Percentiles rank a stretch among this genome's conserved stretches.
phyloP scores from a whole-genome alignment of 768 basidiomycete genomes.

The Goffeauzyma gilvescens region DNA sequence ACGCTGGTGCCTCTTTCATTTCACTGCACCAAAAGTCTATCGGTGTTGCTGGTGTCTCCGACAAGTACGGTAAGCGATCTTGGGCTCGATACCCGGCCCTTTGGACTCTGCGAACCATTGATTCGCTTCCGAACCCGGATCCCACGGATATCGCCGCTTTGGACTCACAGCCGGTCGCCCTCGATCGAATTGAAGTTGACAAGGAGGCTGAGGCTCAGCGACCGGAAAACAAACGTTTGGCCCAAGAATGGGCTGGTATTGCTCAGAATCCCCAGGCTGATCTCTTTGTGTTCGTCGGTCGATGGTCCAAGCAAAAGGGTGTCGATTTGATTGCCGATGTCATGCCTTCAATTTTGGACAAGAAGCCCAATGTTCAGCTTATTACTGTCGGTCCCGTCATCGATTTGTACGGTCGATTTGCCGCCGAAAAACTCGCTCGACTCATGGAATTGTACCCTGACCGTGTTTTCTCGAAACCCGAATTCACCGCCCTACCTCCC shows the following conservation, averaged over 20 bases:
- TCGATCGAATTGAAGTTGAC: conserved; percentile 60
- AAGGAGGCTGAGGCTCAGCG: conserved; percentile 67
- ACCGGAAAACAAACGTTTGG: conserved; percentile 74
- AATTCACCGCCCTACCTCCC: conserved; percentile 82
- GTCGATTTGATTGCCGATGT: conserved; percentile 94
- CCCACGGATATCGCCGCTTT: conserved; percentile 85
- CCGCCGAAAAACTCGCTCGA: conserved; percentile 77
- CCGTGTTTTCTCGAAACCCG: conserved; percentile 85
- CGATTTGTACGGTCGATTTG: conserved; percentile 84
- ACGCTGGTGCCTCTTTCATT: conserved; percentile 82
- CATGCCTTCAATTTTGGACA: conserved; percentile 71
- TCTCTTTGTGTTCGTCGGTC: conserved; percentile 86
- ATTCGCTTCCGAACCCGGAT: conserved; percentile 79
- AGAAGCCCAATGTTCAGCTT: conserved; percentile 65
- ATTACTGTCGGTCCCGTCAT: conserved; percentile 86
- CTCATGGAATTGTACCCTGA: conserved; percentile 91
- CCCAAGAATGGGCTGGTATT: conserved; percentile 88
- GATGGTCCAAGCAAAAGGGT: conserved; percentile 94
- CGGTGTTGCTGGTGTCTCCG: conserved; percentile 89
- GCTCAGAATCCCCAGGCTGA: conserved; percentile 77
- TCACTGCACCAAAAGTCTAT: conserved; percentile 79
- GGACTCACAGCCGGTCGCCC: conserved; percentile 49
- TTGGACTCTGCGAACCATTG: conserved; percentile 89
- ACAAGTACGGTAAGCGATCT: conserved; percentile 90
- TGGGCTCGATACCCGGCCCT: conserved; percentile 93